A percentile compares a stretch with the other conserved stretches of the same genome.
Evolutionary conservation across 495 filamentous ascomycete genomes (phyloP).

Genomic region (Daldinia grandis): DNA sequence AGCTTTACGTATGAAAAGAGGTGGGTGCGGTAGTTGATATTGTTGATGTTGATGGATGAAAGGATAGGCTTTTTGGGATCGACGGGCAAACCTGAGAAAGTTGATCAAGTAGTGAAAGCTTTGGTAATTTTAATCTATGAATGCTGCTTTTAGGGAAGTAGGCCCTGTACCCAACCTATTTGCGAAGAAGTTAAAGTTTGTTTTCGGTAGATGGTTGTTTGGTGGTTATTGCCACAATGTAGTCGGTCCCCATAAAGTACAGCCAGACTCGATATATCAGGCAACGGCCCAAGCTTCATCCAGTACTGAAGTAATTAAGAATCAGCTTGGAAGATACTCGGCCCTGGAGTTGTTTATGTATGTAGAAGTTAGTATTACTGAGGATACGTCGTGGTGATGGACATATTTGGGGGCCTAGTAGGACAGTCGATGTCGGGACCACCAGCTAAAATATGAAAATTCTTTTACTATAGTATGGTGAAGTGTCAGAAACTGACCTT

Average conservation of each 20-base stretch:
- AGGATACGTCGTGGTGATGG: slow-evolving; percentile 9
- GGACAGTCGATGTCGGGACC: slow-evolving; percentile 29
- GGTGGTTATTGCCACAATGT: neutral
- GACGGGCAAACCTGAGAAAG: neutral
- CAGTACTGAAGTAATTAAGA: neutral
- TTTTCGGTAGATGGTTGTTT: neutral
- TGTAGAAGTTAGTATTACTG: neutral
- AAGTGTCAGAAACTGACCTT: slow-evolving; percentile 27
- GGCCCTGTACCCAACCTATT: neutral
- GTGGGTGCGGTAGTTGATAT: neutral
- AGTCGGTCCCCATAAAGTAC: neutral
- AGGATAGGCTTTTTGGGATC: neutral
- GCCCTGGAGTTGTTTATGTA: neutral
- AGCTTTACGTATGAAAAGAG: neutral
- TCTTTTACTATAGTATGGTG: slow-evolving; percentile 27
- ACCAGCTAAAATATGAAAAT: slow-evolving; percentile 28
- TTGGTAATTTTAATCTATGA: neutral
- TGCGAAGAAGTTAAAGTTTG: neutral
- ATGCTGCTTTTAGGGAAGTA: neutral
- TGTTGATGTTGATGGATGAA: neutral
- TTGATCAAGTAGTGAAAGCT: neutral
- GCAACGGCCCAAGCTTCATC: neutral
- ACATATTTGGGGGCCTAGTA: slow-evolving; percentile 6
- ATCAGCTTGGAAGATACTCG: neutral
- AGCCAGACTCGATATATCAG: neutral